A percentile compares a stretch with the other conserved stretches of the same genome.
Conservation (phyloP, 2,329 filamentous ascomycete genomes). For the Cladosporium sp. region DNA sequence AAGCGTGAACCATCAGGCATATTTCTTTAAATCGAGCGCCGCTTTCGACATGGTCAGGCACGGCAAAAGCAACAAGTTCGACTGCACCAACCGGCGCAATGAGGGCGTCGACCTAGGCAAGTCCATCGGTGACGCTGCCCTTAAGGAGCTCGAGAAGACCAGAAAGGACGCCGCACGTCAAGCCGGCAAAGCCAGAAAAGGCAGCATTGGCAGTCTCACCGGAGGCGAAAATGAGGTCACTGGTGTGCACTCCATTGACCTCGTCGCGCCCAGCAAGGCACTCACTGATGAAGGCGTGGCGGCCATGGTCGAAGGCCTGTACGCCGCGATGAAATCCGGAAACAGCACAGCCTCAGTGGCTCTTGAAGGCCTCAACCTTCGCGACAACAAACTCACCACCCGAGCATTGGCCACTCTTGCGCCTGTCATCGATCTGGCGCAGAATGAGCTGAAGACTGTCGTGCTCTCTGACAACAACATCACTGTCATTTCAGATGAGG, state of each 20-base stretch:
- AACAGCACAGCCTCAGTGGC: constrained; percentile 36
- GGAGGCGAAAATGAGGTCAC: constrained; percentile 22
- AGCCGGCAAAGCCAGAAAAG: constrained; percentile 32
- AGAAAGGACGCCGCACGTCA: constrained; percentile 34
- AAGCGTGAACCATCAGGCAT: not conserved
- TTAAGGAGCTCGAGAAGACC: constrained; percentile 38
- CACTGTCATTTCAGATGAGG: constrained; percentile 39
- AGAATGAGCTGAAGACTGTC: constrained; percentile 49
- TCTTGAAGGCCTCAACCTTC: constrained; percentile 51
- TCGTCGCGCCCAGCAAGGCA: constrained; percentile 49
- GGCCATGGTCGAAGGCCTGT: constrained; percentile 47
- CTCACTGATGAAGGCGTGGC: constrained; percentile 51
- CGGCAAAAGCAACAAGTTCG: constrained; percentile 42
- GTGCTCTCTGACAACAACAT: constrained; percentile 52
- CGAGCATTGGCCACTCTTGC: constrained; percentile 45
- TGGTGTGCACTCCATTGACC: constrained; percentile 40
- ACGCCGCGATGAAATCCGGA: constrained; percentile 42
- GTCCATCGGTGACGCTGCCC: constrained; percentile 49
- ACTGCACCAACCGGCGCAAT: constrained; percentile 48
- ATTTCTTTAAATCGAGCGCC: not conserved
- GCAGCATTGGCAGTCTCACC: constrained; percentile 30
- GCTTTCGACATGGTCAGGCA: constrained; percentile 22
- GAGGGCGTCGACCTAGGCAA: constrained; percentile 50
- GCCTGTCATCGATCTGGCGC: constrained; percentile 44
- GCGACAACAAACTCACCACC: constrained; percentile 48